Evolutionary conservation across 495 filamentous ascomycete genomes (phyloP), one percentile per base, ranked within the genome.

Genomic region (Aspergillus steynii): DNA sequence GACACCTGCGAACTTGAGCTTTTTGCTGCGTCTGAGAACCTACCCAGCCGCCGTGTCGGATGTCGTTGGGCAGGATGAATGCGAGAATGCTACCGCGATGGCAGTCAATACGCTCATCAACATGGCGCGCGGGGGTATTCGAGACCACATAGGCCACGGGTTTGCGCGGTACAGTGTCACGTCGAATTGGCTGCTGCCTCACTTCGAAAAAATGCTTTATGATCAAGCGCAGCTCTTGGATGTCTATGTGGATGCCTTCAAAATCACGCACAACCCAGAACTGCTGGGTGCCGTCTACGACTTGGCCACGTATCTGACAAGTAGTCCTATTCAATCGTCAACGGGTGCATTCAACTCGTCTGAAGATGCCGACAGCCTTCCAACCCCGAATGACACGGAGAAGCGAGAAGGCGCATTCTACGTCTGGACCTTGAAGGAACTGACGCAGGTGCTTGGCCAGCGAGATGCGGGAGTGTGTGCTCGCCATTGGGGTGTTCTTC

Each of bases 171-270:
- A 96, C 65, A 96, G 92, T 45, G 88, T 96, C 6, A 98, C 95
- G 5, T 77, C 83, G 29, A 89, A 97, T 72, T 99, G 95, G 95
- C 87, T 85, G 57, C 74, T 99, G 47, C 95, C 95, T 28, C 93
- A 96, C 68, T 99, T 99, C 68, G 95, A 99, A 75, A 99, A 99
- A 82, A 96, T 99, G 91, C 85, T 97, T 3, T 93, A 94, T 59
- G 96, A 98, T 69, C 94, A 99, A 65, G 91, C 90, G 7, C 89
- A 97, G 62, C 84, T 99, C 12, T 74, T 99, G 14, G 84, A 90
- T 61, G 83, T 92, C 27, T 99, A 96, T 68, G 81, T 96, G 5
- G 94, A 98, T 68, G 94, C 90, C 0, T 98, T 92, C 78, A 82
- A 93, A 10, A 75, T 90, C 5, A 88, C 86, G 9, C 80, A 84